Evolutionary conservation across 2,329 filamentous ascomycete species (phyloP).

Genomic region (Botrytis elliptica): DNA sequence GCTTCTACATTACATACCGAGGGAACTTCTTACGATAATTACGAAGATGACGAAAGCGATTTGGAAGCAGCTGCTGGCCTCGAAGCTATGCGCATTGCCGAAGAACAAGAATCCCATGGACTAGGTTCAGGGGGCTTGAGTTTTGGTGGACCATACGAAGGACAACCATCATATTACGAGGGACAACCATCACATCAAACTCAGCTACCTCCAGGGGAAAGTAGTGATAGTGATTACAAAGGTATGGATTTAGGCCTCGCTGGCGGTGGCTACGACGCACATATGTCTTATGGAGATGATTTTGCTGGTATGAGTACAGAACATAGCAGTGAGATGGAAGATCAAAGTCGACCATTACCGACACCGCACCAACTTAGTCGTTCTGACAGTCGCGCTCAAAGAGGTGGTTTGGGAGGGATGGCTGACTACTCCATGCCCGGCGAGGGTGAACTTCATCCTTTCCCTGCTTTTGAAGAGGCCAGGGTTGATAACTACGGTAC

Average conservation of each 20-base stretch:
- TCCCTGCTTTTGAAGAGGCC: constrained; percentile 48
- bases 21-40: constrained; percentile 43
- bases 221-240: constrained; percentile 71
- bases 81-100: constrained; percentile 79
- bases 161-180: constrained; percentile 42
- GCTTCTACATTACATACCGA: constrained; percentile 46
- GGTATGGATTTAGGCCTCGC: constrained; percentile 71
- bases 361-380: constrained; percentile 43
- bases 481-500: constrained; percentile 81
- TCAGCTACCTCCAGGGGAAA: constrained; percentile 42
- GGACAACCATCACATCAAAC: constrained; percentile 45
- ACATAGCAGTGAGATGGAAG: constrained; percentile 43
- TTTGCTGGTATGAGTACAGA: constrained; percentile 34
- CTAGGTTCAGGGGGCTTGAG: constrained; percentile 54
- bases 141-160: constrained; percentile 44
- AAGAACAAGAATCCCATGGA: constrained; percentile 70
- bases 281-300: constrained; percentile 58
- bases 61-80: constrained; percentile 82
- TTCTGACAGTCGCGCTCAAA: constrained; percentile 35
- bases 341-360: constrained; percentile 50
- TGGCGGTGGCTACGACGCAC: constrained; percentile 67
- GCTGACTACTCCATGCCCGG: constrained; percentile 44
- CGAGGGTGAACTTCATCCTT: constrained; percentile 56
- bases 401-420: constrained; percentile 38
- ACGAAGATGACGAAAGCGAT: constrained; percentile 76